Conservation (phyloP, 177 flowering plant genomes). For the Tripterygium wilfordii region DNA sequence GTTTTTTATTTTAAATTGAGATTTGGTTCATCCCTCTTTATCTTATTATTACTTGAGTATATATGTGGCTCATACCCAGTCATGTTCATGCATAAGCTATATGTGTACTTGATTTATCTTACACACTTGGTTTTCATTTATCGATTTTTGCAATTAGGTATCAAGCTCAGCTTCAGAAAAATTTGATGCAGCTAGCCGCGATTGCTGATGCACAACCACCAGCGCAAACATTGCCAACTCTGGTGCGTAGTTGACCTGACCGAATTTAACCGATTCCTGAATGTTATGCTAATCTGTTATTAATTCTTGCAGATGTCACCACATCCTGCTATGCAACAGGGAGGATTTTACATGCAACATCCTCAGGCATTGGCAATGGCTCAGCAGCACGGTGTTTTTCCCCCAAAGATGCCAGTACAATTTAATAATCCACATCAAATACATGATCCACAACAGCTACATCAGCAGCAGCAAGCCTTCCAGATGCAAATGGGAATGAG, state of each 20-base stretch:
- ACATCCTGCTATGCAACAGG: slow-evolving; percentile 78
- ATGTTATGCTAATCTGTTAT: slow-evolving; percentile 7
- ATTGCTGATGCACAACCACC: slow-evolving; percentile 98
- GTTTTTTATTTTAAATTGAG: no score
- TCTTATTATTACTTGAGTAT: no score
- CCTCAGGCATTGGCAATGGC: slow-evolving; percentile 70
- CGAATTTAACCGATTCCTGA: neutral
- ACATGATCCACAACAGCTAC: slow-evolving; percentile 54
- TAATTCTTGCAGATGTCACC: slow-evolving; percentile 61
- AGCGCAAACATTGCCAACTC: slow-evolving; percentile 62
- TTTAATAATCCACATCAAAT: slow-evolving; percentile 60
- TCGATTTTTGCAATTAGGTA: slow-evolving; percentile 48
- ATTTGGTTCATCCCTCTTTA: no score
- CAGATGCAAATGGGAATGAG: slow-evolving; percentile 66
- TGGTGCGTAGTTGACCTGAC: slow-evolving; percentile 33
- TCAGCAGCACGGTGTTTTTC: slow-evolving; percentile 58
- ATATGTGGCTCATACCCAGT: no score
- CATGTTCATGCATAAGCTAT: neutral
- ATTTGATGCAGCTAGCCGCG: slow-evolving; percentile 97
- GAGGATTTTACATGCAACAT: slow-evolving; percentile 84
- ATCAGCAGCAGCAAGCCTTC: slow-evolving; percentile 42
- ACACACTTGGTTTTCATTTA: neutral
- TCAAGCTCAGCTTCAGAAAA: slow-evolving; percentile 94
- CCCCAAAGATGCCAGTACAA: slow-evolving; percentile 50
- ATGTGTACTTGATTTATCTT: neutral